Percentiles rank a stretch among this genome's conserved stretches.
Evolutionary conservation across 257 asterid species (phyloP).

Genomic region (Penstemon newberryi): DNA sequence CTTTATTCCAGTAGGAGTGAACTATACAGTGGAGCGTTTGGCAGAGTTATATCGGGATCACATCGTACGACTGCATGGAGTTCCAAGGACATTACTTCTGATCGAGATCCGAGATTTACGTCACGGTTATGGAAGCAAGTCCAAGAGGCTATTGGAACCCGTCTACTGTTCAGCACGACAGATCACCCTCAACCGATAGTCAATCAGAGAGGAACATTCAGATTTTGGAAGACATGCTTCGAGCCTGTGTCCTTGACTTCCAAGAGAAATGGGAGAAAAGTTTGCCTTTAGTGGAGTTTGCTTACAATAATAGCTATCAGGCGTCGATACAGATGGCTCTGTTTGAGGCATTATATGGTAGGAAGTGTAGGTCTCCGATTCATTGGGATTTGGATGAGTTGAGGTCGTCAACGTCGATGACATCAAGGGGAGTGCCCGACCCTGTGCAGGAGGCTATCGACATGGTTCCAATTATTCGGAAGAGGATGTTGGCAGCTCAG

Average conservation of each 20-base stretch:
- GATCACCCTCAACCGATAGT: background rate
- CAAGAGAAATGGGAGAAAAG: background rate
- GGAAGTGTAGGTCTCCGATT: background rate
- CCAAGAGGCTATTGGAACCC: no score
- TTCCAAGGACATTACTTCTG: background rate
- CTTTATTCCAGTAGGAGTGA: background rate
- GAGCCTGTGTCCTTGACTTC: background rate
- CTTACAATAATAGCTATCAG: background rate
- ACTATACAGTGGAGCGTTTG: background rate
- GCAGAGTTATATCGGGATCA: background rate
- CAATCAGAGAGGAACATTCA: background rate
- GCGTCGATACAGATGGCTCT: background rate
- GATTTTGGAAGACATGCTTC: background rate
- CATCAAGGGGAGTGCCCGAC: no score
- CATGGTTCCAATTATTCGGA: no score
- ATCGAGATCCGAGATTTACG: background rate
- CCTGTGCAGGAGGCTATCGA: no score
- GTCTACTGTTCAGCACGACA: no score
- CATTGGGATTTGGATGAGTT: background rate
- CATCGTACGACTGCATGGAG: background rate
- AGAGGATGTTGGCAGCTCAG: no score
- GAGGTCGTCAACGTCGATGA: no score
- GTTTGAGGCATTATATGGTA: background rate
- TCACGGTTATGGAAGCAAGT: no score
- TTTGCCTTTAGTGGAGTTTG: background rate